These are phyloP conservation scores for Naganishia albida DNA, from an alignment of 1,284 basidiomycete genomes.

Conservation along the genomic window DNA sequence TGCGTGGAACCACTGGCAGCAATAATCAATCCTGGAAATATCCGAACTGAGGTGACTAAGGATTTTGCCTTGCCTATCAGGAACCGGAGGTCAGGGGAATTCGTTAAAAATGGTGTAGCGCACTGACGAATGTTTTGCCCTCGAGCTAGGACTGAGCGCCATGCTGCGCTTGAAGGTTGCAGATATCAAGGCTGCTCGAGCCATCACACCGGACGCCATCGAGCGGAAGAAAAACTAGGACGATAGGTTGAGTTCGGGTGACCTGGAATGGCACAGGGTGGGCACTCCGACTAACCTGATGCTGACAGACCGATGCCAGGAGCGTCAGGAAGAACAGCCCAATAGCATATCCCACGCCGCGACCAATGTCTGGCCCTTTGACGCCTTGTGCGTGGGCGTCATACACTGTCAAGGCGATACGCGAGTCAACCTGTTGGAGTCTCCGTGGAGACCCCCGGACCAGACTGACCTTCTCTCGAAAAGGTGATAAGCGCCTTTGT, in stretches of 20 bases:
- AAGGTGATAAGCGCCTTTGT: constrained; percentile 72
- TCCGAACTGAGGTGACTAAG: constrained; percentile 74
- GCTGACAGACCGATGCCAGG: constrained; percentile 62
- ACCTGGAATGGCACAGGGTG: too few species aligned
- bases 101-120: constrained; percentile 75
- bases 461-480: constrained; percentile 58
- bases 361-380: constrained; percentile 60
- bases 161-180: constrained; percentile 74
- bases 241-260: too few species aligned
- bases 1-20: constrained; percentile 42
- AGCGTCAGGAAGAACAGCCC: constrained; percentile 68
- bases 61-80: constrained; percentile 62
- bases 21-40: constrained; percentile 50
- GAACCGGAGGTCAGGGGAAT: constrained; percentile 38
- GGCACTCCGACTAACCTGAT: constrained; percentile 57
- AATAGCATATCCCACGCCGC: constrained; percentile 70
- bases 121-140: constrained; percentile 60
- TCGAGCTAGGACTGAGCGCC: constrained; percentile 65
- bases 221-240: constrained; percentile 74
- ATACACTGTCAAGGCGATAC: constrained; percentile 39
- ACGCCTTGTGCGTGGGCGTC: constrained; percentile 41
- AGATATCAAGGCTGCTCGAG: constrained; percentile 70
- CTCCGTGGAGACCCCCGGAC: constrained; percentile 38
- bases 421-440: constrained; percentile 10
- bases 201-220: constrained; percentile 69